Evolutionary conservation across 208 protist species (phyloP), one percentile per base, ranked within the genome.

Genomic region (Crithidia brevicula): DNA sequence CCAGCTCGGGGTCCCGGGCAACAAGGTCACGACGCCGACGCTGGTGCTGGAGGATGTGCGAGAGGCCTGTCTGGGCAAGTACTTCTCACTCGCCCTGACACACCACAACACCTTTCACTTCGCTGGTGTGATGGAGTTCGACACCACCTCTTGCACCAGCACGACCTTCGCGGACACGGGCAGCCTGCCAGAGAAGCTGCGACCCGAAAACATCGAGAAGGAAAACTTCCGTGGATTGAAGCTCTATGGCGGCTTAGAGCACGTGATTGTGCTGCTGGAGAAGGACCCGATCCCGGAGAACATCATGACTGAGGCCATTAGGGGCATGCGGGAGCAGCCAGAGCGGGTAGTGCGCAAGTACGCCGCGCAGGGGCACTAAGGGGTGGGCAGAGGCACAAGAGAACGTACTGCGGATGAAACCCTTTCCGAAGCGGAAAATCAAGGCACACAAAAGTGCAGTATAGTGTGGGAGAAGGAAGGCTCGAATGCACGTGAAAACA

Each of bases 41-140:
- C 47, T 74, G 52, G 82, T 86, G 28, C 50, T 91, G 15, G 74
- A 85, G 71, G 74, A 89, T 47, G 86, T 95, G 70, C 81, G 81
- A n/a, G 85, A 91, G 23, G 80, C 60, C n/a, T 76, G 73, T 40
- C 57, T 90, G 25, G 82, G 89, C 30, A 89, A 84, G 58, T 76
- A 85, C 73, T 90, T 81, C 67, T 81, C 82, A 7, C 56, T 94
- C 53, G 80, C 69, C 27, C 62, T 94, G 18, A 89, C 84, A n/a
- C 74, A 76, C 45, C 59, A 23, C 50, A 69, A 74, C 49, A 82
- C 74, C n/a, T 84, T 92, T 49, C 74, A 78, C 61, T 59, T 94
- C 23, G 50, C 79, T 4, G 89, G 89, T 7, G 63, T 63, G 30
- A 74, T 94, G 75, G 89, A 86, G 60, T 70, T 71, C 36, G 83